Conservation (phyloP, 225 moss, liverwort and hornwort genomes). For the Marchantia polymorpha region DNA sequence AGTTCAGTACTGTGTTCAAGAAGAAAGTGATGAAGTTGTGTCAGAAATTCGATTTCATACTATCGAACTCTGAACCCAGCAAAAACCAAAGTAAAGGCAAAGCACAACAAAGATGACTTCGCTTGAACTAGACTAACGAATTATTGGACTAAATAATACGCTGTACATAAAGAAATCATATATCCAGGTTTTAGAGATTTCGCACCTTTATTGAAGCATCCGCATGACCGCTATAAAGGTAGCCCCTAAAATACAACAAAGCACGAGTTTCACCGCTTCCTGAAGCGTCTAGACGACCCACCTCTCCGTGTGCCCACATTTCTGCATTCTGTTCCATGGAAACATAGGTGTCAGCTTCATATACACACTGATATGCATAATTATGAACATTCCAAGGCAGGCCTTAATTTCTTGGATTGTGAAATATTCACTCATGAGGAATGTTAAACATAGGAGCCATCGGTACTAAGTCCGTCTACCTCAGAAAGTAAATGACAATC, state of each 20-base stretch:
- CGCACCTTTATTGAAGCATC: conserved; percentile 58
- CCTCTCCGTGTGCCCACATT: conserved; percentile 51
- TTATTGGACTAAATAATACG: neutral
- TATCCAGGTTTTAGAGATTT: neutral
- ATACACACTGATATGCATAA: neutral
- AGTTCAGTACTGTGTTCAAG: neutral
- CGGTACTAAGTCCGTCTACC: too few relatives aligned
- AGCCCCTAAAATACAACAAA: conserved; percentile 38
- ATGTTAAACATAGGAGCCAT: neutral
- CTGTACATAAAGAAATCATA: neutral
- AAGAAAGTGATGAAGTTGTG: neutral
- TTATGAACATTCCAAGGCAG: neutral
- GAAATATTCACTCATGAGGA: neutral
- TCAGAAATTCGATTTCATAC: neutral
- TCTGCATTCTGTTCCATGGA: conserved; percentile 38
- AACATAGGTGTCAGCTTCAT: neutral
- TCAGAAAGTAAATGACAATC: neutral
- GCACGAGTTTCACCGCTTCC: conserved; percentile 45
- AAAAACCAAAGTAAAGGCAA: neutral
- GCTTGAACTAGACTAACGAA: neutral
- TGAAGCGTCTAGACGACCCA: conserved; percentile 40
- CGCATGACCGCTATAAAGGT: conserved; percentile 53
- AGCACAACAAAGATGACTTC: neutral
- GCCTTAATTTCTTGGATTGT: too few relatives aligned
- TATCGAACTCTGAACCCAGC: neutral